Conservation (phyloP, 2,329 filamentous ascomycete genomes). For the Teratosphaeria zuluensis region DNA sequence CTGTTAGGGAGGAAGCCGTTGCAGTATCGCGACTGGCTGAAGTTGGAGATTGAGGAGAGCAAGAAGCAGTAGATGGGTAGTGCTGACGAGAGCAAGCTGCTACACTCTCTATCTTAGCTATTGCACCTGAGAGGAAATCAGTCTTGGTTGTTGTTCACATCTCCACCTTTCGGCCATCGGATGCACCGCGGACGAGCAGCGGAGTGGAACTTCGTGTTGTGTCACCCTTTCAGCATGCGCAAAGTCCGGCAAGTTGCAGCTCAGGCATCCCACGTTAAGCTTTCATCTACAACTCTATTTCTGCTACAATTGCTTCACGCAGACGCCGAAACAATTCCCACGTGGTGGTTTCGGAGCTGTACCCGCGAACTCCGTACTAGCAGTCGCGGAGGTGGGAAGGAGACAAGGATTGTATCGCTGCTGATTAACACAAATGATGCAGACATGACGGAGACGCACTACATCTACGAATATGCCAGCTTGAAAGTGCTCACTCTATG, state of each 20-base stretch:
- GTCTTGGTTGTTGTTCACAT: not conserved
- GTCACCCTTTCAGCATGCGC: not conserved
- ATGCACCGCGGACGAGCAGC: not conserved
- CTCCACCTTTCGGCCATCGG: not conserved
- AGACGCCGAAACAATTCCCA: not conserved
- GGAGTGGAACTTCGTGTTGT: not conserved
- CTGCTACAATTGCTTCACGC: not conserved
- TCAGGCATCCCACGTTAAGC: not conserved
- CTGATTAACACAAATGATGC: not conserved
- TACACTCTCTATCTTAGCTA: not conserved
- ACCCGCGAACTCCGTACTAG: not conserved
- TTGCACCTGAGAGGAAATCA: not conserved
- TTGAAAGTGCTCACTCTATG: not conserved
- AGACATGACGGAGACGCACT: not conserved
- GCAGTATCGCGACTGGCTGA: conserved; percentile 8
- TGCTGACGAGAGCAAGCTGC: not conserved
- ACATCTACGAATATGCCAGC: not conserved
- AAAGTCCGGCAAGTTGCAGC: not conserved
- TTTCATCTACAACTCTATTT: not conserved
- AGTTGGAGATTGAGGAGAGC: conserved; percentile 1
- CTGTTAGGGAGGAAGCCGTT: conserved; percentile 11
- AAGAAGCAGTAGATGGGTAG: not conserved
- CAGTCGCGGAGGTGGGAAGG: not conserved
- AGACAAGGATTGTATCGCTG: not conserved
- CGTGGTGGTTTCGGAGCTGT: not conserved